phyloP scores from a whole-genome alignment of 495 filamentous ascomycete species.

The Hyphodiscus hymeniophilus region DNA sequence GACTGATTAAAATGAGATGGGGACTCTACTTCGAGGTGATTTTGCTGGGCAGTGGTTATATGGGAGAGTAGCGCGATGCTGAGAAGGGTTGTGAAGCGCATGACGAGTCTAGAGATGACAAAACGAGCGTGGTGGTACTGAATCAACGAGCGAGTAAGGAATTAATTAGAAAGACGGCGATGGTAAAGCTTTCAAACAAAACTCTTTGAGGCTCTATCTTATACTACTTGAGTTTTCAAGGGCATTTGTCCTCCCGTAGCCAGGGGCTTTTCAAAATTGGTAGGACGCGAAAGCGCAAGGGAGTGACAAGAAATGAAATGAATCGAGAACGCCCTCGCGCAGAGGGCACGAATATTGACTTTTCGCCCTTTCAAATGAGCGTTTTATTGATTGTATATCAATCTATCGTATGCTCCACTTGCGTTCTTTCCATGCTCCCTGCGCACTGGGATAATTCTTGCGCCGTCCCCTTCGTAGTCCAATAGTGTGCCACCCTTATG shows the following conservation, averaged over 20 bases:
- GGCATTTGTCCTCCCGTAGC: neutral
- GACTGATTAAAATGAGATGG: too few relatives aligned
- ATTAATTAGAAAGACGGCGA: too few relatives aligned
- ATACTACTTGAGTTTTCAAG: constrained; percentile 1
- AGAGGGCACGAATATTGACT: neutral
- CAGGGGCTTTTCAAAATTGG: neutral
- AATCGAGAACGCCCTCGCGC: neutral
- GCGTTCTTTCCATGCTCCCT: constrained; percentile 3
- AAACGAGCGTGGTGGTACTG: too few relatives aligned
- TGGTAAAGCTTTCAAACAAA: too few relatives aligned
- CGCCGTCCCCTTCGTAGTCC: constrained; percentile 7
- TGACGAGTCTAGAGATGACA: neutral
- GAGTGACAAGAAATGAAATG: neutral
- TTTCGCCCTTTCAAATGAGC: neutral
- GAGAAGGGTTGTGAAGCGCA: constrained; percentile 17
- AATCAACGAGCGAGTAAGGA: too few relatives aligned
- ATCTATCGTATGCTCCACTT: constrained; percentile 6
- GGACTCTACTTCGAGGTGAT: neutral
- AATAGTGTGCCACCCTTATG: constrained; percentile 9
- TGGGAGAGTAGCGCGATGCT: constrained; percentile 11
- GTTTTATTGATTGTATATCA: constrained; percentile 4
- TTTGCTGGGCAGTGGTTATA: constrained; percentile 2
- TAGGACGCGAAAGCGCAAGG: neutral
- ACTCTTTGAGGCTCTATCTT: neutral
- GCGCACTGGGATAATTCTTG: constrained; percentile 8